These are phyloP conservation scores for Mycena vitilis DNA, from an alignment of 768 basidiomycete species.

Conservation along the genomic window DNA sequence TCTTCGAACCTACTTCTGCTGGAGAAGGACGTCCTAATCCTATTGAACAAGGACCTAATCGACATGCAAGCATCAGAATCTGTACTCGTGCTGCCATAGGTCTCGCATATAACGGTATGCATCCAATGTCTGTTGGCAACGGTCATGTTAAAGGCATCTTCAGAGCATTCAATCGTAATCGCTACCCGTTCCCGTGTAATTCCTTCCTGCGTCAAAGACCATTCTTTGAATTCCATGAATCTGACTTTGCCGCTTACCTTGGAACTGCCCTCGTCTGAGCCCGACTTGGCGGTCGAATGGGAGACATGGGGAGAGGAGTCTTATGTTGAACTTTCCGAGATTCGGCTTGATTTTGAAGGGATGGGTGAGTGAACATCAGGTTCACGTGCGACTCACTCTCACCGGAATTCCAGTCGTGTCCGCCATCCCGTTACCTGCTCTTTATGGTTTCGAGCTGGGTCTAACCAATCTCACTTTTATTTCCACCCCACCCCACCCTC, in stretches of 20 bases:
- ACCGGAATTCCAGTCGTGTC: slow-evolving; percentile 48
- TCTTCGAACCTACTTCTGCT: slow-evolving; percentile 55
- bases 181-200: slow-evolving; percentile 70
- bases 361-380: slow-evolving; percentile 52
- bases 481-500: slow-evolving; percentile 46
- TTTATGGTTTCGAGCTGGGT: slow-evolving; percentile 50
- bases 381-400: slow-evolving; percentile 4
- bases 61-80: slow-evolving; percentile 52
- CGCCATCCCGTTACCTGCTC: slow-evolving; percentile 57
- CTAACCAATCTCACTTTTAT: slow-evolving; percentile 63
- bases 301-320: slow-evolving; percentile 72
- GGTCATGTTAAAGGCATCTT: slow-evolving; percentile 2
- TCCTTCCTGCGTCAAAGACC: slow-evolving; percentile 47
- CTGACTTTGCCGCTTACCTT: slow-evolving; percentile 50
- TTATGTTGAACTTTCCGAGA: slow-evolving; percentile 70
- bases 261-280: slow-evolving; percentile 42
- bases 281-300: slow-evolving; percentile 53
- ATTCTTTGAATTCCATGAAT: slow-evolving; percentile 56
- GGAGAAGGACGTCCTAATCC: slow-evolving; percentile 47
- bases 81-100: slow-evolving; percentile 73
- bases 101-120: slow-evolving; percentile 67
- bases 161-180: slow-evolving; percentile 69
- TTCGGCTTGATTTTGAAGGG: slow-evolving; percentile 63
- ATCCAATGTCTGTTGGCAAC: background rate
- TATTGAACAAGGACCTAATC: slow-evolving; percentile 46